Conservation (phyloP, 345 rosid genomes). For the Heritiera fomes region DNA sequence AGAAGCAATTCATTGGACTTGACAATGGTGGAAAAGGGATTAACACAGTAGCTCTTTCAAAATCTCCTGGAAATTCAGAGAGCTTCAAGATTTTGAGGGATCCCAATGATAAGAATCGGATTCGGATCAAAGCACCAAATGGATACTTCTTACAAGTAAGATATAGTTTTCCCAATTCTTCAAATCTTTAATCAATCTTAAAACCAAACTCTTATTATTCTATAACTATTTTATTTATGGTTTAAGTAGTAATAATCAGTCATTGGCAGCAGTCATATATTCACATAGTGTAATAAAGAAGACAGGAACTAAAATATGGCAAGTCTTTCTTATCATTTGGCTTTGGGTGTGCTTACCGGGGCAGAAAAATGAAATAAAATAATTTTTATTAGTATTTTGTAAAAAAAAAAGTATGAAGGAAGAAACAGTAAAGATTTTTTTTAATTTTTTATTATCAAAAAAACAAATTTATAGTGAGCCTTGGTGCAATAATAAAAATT, state of each 20-base stretch:
- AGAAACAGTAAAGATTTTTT: no score
- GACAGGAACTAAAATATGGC: neutral
- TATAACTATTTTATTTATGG: neutral
- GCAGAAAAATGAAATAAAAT: no score
- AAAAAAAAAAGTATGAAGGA: no score
- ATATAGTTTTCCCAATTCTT: neutral
- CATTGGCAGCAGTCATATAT: neutral
- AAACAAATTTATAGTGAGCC: no score
- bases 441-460: no score
- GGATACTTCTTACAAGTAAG: conserved; percentile 54
- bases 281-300: neutral
- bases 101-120: conserved; percentile 31
- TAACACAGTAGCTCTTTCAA: conserved; percentile 38
- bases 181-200: neutral
- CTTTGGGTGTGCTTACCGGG: no score
- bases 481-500: no score
- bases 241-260: neutral
- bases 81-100: conserved; percentile 47
- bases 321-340: neutral
- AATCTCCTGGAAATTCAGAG: conserved; percentile 31
- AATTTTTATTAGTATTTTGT: no score
- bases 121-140: conserved; percentile 55
- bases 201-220: neutral
- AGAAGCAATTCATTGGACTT: conserved; percentile 49
- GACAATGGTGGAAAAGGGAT: conserved; percentile 34